Base-by-base conservation (phyloP, 2,329 filamentous ascomycete genomes). In the Xylariaceae sp. region DNA sequence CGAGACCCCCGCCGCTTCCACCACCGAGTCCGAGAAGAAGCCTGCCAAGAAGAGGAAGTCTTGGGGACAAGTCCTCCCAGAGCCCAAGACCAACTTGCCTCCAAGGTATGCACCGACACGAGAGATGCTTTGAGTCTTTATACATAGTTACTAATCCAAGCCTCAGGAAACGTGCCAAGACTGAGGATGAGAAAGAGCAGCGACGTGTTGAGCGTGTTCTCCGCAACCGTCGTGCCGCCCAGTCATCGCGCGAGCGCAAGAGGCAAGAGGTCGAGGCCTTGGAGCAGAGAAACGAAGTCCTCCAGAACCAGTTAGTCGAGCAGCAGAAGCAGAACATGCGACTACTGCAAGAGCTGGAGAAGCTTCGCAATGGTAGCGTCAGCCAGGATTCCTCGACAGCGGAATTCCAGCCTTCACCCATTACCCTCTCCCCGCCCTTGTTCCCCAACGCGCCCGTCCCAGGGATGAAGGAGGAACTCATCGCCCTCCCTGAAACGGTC, bases 121-220 rank as follows among this genome's bases (percentile, higher is more conserved):
- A 31, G 50, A 63, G 70, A 66, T 70, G 60, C 66, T 6, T 33
- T 3, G 19, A 1, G 11, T 6, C 16, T 13, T 31, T 19, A 13
- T 18, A n/a, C n/a, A n/a, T n/a, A n/a, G n/a, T 19, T 47, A 9
- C 46, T 54, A 7, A 50, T 40, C 0, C 33, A 14, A 45, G 13
- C 10, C 57, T 45, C 10, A 90, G 89, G 61, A 99, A 99, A 83
- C 90, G 94, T 57, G 94, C 94, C 63, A 99, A 97, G 82, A 99
- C 94, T 2, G 93, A 96, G 65, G 94, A 97, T 66, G 94, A 99
- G 74, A 99, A 99, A 76, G 94, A 97, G 74, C 94, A 99, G 73
- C 88, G 94, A 42, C 89, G 94, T 56, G 95, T 97, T 50, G 94
- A 99, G 77, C 90, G 94, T 57, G 94, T 99, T 60, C 90, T 97